Base-by-base conservation (phyloP, 2,329 filamentous ascomycete species). In the Madurella mycetomatis region DNA sequence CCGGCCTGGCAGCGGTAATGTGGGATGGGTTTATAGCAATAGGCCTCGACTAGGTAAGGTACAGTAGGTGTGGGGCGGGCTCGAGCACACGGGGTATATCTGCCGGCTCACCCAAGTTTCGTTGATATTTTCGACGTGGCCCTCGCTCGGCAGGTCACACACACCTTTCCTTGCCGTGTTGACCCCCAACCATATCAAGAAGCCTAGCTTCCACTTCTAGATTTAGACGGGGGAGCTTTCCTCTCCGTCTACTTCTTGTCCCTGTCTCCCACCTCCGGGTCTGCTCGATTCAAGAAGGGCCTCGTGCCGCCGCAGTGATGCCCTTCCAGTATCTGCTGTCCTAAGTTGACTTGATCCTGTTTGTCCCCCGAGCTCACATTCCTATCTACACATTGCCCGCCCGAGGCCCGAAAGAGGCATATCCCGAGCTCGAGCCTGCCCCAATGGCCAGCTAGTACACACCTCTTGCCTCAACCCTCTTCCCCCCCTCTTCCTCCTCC, bases 1-100 rank as follows among this genome's bases (percentile, higher is more conserved):
- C 17, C 49, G 25, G 25, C 44, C 34, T 18, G 31, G 18, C 41
- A 37, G 34, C 11, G 34, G 34, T 37, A 15, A 37, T 37, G 34
- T 37, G 34, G 34, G 34, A 37, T 37, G 34, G 34, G 34, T 11
- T 37, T 37, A 37, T 15, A 9, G 34, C 34, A 37, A 37, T 11
- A 15, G n/a, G 42, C 39, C 30, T 43, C 15, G 39, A 32, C 41
- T 16, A 12, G 17, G 18, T 16, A 37, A 17, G 47, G 47, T 34
- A 43, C 46, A 4, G 25, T 3, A 25, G 25, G 47, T 47, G 31
- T 51, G 45, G 47, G 25, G 17, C 46, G 53, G 41, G 61, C 54
- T 60, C 56, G 59, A 61, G 61, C 61, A 57, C 59, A 55, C 51
- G 37, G 49, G 32, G 50, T 60, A 62, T 60, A 61, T 59, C 49